Conservation (phyloP, 768 basidiomycete species). For the Boletus sp. region DNA sequence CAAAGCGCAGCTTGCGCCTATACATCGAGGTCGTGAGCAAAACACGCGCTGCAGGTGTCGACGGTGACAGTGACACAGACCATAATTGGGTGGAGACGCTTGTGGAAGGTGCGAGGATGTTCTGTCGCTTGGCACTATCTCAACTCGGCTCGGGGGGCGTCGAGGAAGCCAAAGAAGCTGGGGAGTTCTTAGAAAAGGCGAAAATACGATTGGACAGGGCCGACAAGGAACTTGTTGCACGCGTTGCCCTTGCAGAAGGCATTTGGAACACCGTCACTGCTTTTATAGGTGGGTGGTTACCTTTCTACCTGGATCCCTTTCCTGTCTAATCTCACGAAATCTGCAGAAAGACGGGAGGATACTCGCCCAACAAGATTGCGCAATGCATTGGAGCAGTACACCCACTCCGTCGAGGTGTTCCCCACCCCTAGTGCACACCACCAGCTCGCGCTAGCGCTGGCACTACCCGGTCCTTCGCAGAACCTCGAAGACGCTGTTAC, state of each 20-base stretch:
- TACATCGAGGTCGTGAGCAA: slow-evolving; percentile 86
- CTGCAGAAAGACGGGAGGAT: slow-evolving; percentile 61
- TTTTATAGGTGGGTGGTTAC: slow-evolving; percentile 49
- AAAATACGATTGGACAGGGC: slow-evolving; percentile 47
- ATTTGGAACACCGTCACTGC: slow-evolving; percentile 70
- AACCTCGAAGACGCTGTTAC: slow-evolving; percentile 66
- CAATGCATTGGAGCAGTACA: slow-evolving; percentile 50
- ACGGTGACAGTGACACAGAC: slow-evolving; percentile 59
- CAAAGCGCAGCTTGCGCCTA: slow-evolving; percentile 70
- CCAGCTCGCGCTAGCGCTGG: slow-evolving; percentile 75
- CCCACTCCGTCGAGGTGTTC: slow-evolving; percentile 43
- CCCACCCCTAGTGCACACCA: slow-evolving; percentile 62
- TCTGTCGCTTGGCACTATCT: slow-evolving; percentile 52
- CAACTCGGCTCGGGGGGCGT: slow-evolving; percentile 40
- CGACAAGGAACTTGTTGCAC: slow-evolving; percentile 53
- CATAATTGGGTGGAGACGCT: slow-evolving; percentile 73
- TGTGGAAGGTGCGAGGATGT: slow-evolving; percentile 72
- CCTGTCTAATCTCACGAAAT: background rate
- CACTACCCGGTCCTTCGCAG: slow-evolving; percentile 59
- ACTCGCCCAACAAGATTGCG: slow-evolving; percentile 58
- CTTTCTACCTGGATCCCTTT: background rate
- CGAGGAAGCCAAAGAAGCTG: slow-evolving; percentile 62
- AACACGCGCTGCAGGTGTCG: slow-evolving; percentile 54
- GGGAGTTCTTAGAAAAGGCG: slow-evolving; percentile 56
- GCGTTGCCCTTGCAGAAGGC: slow-evolving; percentile 66